Evolutionary conservation across 2,329 filamentous ascomycete genomes (phyloP).

Genomic region (Fusarium hostae): DNA sequence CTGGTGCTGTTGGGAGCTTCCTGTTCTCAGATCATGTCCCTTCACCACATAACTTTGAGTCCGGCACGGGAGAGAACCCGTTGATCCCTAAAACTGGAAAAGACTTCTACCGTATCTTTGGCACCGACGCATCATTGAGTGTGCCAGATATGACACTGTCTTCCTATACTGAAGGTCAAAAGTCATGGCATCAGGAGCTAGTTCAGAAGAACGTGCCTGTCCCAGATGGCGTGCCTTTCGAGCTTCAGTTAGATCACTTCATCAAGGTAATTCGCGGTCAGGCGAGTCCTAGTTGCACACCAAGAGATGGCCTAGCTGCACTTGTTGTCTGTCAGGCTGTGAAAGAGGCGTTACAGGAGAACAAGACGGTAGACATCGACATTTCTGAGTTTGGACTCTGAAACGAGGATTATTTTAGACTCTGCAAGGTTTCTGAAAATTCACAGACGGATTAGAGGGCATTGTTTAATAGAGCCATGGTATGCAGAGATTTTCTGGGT

Average conservation of each 20-base stretch:
- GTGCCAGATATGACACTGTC: constrained; percentile 64
- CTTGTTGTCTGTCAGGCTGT: constrained; percentile 64
- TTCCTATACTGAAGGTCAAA: constrained; percentile 55
- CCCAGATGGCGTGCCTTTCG: constrained; percentile 55
- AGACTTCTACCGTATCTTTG: constrained; percentile 67
- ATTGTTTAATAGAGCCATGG: background rate
- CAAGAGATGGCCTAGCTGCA: constrained; percentile 61
- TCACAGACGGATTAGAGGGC: background rate
- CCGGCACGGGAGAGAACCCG: constrained; percentile 69
- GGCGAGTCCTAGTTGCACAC: constrained; percentile 59
- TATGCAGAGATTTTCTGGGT: no score
- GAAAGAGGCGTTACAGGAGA: constrained; percentile 54
- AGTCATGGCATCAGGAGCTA: constrained; percentile 56
- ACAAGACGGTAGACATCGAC: constrained; percentile 41
- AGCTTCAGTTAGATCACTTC: constrained; percentile 63
- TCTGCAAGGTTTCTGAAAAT: no score
- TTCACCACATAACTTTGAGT: constrained; percentile 65
- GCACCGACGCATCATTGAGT: constrained; percentile 61
- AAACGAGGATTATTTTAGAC: background rate
- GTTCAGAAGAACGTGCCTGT: constrained; percentile 43
- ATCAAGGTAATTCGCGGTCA: constrained; percentile 58
- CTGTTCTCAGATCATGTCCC: constrained; percentile 63
- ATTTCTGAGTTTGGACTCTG: constrained; percentile 12
- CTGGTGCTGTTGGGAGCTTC: constrained; percentile 67
- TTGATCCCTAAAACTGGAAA: constrained; percentile 55